Base-by-base conservation (phyloP, 1,284 basidiomycete genomes). In the Chalciporus sp. region DNA sequence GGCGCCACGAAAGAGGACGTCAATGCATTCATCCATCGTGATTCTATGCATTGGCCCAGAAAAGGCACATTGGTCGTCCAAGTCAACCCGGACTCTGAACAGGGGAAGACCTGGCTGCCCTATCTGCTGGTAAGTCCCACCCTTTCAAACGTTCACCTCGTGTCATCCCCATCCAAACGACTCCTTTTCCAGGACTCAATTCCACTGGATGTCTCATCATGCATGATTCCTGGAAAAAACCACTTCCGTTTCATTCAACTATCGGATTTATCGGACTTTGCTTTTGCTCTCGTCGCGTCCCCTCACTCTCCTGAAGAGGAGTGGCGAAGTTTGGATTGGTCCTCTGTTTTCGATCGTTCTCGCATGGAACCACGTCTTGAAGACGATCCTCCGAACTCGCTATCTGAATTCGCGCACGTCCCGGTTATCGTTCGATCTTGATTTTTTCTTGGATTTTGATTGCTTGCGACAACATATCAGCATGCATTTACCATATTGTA, bases 181-280 rank as follows among this genome's bases (percentile, higher is more conserved):
- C 29, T 41, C 9, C 16, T 26, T 23, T 23, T 23, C 11, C 27
- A 69, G 67, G 61, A 53, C 8, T 57, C 56, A 4, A 58, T 52
- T 12, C 59, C 64, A 10, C 37, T 69, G 16, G 66, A 72, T 49
- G 65, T 72, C 47, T 65, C 70, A 17, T 43, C 65, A 3, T 66
- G 49, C 14, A 33, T 69, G 3, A 55, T n/a, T 12, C 68, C 65
- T 1, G 67, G 70, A 9, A 68, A 52, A 42, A 69, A 72, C 53
- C 57, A 58, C 0, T 61, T 69, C 27, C 65, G 70, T 17, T 67
- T 69, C 39, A 71, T 69, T 10, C 69, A 70, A 9, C 47, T 69
- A 2, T 60, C 61, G 0, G 67, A 72, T 49, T 55, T 72, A 6
- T 72, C 67, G 23, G 53, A 57, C 20, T 71, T 65, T 52, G 45